Conservation (phyloP, 805 yeast species). For the Naumovozyma baii region DNA sequence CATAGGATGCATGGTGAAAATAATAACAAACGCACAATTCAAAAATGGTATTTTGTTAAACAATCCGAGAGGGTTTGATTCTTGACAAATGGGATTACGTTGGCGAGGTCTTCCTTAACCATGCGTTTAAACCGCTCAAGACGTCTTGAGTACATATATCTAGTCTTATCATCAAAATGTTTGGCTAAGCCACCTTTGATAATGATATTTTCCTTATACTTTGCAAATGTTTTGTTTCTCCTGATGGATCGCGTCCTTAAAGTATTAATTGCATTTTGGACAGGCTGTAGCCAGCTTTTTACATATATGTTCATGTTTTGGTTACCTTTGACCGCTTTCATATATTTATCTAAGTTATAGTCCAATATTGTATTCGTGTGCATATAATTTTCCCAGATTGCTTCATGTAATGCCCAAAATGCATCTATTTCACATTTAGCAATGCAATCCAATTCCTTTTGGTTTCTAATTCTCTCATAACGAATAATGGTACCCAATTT, state of each 20-base stretch:
- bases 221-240: slow-evolving; percentile 9
- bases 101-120: slow-evolving; percentile 13
- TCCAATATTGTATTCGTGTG: slow-evolving; percentile 3
- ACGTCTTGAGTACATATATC: slow-evolving; percentile 18
- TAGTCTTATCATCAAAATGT: slow-evolving; percentile 13
- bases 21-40: no score
- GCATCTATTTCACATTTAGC: slow-evolving; percentile 9
- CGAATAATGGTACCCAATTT: slow-evolving; percentile 14
- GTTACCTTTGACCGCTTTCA: background rate
- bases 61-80: slow-evolving; percentile 9
- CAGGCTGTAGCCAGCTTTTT: slow-evolving; percentile 21
- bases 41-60: slow-evolving; percentile 12
- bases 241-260: slow-evolving; percentile 5
- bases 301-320: background rate
- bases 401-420: slow-evolving; percentile 25
- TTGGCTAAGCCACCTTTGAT: slow-evolving; percentile 13
- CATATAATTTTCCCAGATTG: slow-evolving; percentile 24
- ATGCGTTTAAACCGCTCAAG: slow-evolving; percentile 16
- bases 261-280: slow-evolving; percentile 10
- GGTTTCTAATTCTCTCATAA: slow-evolving; percentile 15
- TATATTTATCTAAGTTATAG: background rate
- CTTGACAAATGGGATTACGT: slow-evolving; percentile 13
- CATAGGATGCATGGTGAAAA: no score
- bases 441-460: slow-evolving; percentile 14
- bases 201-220: slow-evolving; percentile 12